Evolutionary conservation across 1,284 basidiomycete species (phyloP).

Genomic region (Phellinidium pouzarii): DNA sequence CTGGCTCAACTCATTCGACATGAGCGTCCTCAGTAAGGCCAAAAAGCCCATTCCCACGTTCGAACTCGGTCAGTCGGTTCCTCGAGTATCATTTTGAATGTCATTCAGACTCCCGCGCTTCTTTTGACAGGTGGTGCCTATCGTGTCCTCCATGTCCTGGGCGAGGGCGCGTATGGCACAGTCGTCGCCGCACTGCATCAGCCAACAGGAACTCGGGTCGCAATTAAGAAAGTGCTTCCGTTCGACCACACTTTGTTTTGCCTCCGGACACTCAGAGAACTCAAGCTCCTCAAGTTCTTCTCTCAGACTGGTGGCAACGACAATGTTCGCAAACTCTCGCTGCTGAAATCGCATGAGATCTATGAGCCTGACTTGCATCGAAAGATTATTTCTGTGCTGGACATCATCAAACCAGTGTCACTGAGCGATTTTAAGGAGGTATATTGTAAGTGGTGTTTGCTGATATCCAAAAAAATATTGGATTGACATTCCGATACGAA

Average conservation of each 20-base stretch:
- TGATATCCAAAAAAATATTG: neutral
- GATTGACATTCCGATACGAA: neutral
- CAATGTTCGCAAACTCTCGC: conserved; percentile 41
- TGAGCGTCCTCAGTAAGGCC: conserved; percentile 22
- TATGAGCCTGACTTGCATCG: neutral
- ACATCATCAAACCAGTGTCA: conserved; percentile 93
- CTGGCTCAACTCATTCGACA: neutral
- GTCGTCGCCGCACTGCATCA: conserved; percentile 84
- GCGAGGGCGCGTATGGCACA: conserved; percentile 90
- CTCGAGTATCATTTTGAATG: neutral
- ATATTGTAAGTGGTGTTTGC: conserved; percentile 50
- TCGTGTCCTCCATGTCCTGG: conserved; percentile 81
- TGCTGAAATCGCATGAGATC: neutral
- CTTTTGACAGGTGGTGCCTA: conserved; percentile 16
- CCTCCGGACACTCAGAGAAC: conserved; percentile 14
- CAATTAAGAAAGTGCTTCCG: conserved; percentile 96
- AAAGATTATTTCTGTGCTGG: conserved; percentile 87
- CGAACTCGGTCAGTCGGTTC: conserved; percentile 14
- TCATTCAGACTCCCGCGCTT: neutral
- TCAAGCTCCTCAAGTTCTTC: conserved; percentile 64
- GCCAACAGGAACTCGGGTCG: conserved; percentile 81
- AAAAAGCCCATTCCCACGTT: conserved; percentile 55
- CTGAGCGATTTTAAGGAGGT: conserved; percentile 90
- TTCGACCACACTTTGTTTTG: conserved; percentile 71
- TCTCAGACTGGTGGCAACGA: conserved; percentile 93